These are phyloP conservation scores for Pestalotiopsis fici DNA, from an alignment of 2,329 filamentous ascomycete species.

Conservation along the genomic window DNA sequence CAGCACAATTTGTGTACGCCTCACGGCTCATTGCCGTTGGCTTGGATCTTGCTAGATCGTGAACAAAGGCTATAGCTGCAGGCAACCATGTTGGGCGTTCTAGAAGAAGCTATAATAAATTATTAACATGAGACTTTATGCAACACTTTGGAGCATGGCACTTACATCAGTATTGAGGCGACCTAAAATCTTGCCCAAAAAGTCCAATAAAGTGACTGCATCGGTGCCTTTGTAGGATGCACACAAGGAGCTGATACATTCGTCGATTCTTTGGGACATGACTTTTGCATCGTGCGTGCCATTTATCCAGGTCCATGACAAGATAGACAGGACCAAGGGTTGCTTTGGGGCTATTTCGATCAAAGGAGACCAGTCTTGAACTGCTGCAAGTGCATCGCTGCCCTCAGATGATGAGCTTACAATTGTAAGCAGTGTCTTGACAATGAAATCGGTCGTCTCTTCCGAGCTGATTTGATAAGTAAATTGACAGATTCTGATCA, in stretches of 20 bases:
- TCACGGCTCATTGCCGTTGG: conserved; percentile 56
- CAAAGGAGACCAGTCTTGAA: conserved; percentile 55
- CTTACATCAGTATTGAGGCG: conserved; percentile 50
- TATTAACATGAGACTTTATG: not conserved
- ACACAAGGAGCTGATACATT: conserved; percentile 47
- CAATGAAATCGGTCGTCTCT: conserved; percentile 51
- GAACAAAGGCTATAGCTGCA: conserved; percentile 47
- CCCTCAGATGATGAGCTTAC: conserved; percentile 53
- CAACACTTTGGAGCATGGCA: conserved; percentile 2
- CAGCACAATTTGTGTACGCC: conserved; percentile 61
- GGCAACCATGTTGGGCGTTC: conserved; percentile 55
- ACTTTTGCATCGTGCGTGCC: conserved; percentile 35
- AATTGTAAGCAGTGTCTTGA: conserved; percentile 59
- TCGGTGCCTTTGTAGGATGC: conserved; percentile 60
- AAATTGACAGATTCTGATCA: not conserved
- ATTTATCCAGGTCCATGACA: conserved; percentile 59
- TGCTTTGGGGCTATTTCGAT: conserved; percentile 58
- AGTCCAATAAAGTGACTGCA: conserved; percentile 58
- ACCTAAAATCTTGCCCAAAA: conserved; percentile 54
- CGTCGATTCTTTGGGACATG: conserved; percentile 44
- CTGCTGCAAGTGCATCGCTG: conserved; percentile 42
- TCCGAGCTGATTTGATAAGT: conserved; percentile 41
- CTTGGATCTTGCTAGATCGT: conserved; percentile 53
- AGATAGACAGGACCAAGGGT: conserved; percentile 54
- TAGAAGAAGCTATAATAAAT: conserved; percentile 45